Evolutionary conservation across 805 yeast species (phyloP), one percentile per base, ranked within the genome.

Genomic region (Saccharomycopsis sp.): DNA sequence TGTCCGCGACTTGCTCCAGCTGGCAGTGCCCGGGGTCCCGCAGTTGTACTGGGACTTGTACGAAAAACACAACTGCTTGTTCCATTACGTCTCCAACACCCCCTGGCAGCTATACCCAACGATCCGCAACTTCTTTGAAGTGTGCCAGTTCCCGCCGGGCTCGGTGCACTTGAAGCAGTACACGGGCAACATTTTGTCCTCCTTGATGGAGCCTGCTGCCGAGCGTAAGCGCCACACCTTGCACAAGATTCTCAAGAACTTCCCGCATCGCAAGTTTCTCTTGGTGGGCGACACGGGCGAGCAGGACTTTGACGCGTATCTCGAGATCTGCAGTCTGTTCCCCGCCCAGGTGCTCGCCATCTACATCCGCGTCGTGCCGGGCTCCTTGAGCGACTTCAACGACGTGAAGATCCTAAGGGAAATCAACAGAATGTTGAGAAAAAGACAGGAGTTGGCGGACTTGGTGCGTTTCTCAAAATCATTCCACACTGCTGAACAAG

Each of bases 281-380:
- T 63, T 95, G 38, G 71, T 92, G 12, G 99, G 99, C 23, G 99
- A 92, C 57, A 80, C 96, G 2, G 97, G 97, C 1, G 98, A 92
- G 55, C 80, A 80, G 49, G 99, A 92, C 62, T 63, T 89, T 32
- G 98, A 94, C 54, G 94, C 96, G 0, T 92, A 92, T 56, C 68
- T 75, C 4, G 79, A 79, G 20, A 61, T 87, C 25, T 83, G 94
- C 0, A 60, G 64, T 30, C 49, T 56, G 23, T 74, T 63, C 52
- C 94, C 95, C 0, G 61, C 65, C 3, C 80, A 75, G 47, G 66
- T 92, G 0, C 48, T 71, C 17, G 94, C 81, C 1, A 84, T 92
- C 4, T 88, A 75, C 55, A 82, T 92, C 26, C 64, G 97, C 31
- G 83, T 82, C 36, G 83, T 94, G 4, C 69, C 71, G 8, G 69